Percentiles rank a stretch among this genome's conserved stretches.
Evolutionary conservation across 371 early-diverging fungal species (phyloP).

Genomic region (Basidiobolus meristosporus): DNA sequence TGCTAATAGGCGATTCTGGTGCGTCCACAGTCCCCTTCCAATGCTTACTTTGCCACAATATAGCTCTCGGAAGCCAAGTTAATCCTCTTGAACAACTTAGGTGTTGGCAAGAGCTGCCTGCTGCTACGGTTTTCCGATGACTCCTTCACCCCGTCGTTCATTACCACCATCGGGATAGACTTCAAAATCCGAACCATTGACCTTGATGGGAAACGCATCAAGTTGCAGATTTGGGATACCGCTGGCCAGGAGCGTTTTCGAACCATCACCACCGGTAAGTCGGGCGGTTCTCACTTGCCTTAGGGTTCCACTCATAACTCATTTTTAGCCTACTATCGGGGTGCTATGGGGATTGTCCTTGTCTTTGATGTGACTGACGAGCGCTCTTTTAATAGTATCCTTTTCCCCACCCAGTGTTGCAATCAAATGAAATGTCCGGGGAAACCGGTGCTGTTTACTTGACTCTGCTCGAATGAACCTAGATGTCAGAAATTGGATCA

Average conservation of each 20-base stretch:
- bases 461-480: not conserved
- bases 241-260: slow-evolving; percentile 99
- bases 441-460: no score
- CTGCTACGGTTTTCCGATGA: slow-evolving; percentile 94
- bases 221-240: slow-evolving; percentile 99
- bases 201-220: slow-evolving; percentile 94
- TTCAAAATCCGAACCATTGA: slow-evolving; percentile 99
- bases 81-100: slow-evolving; percentile 12
- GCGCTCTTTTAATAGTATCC: slow-evolving; percentile 84
- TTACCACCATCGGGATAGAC: slow-evolving; percentile 98
- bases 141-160: slow-evolving; percentile 95
- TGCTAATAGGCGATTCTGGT: slow-evolving; percentile 99
- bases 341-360: slow-evolving; percentile 97
- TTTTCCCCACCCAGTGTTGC: no score
- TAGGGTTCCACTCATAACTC: no score
- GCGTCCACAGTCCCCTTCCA: slow-evolving; percentile 5
- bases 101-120: slow-evolving; percentile 97
- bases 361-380: slow-evolving; percentile 99
- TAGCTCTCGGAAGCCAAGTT: not conserved
- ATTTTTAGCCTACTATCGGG: slow-evolving; percentile 84
- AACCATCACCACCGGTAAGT: slow-evolving; percentile 89
- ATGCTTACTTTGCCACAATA: not conserved
- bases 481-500: slow-evolving; percentile 96
- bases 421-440: no score
- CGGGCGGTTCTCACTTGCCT: no score